Evolutionary conservation across 106 monocot genomes (phyloP), one percentile per base, ranked within the genome.

Genomic region (Triglochin maritima): DNA sequence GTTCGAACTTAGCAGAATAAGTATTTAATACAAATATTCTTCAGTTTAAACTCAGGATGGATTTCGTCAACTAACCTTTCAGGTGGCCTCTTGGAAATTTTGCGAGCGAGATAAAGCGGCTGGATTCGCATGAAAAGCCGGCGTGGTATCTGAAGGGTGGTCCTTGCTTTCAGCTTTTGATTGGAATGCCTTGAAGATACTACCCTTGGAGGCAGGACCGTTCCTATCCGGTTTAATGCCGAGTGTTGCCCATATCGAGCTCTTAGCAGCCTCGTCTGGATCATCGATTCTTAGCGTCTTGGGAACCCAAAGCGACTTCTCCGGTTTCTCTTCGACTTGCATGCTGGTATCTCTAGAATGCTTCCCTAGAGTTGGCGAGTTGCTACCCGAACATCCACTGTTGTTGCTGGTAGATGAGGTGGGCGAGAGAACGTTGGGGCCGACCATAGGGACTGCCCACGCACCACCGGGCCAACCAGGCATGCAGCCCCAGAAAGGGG

Each of bases 241-340:
- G 6, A 82, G 79, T 12, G 86, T 82, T 4, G 86, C 67, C 76
- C 82, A 86, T 62, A 86, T 82, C 41, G 86, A 86, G 60, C 82
- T 86, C 74, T 79, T 86, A 16, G 82, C 82, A 45, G 86, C 86
- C 47, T 68, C 86, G 52, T 74, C 81, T 9, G 79, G 82, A 61
- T 86, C 82, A 74, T 82, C 82, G 47, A 86, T 82, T 79, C 86
- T 79, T 64, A 86, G 63, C 5, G 86, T 86, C 60, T 86, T 86
- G 4, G 86, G 86, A 59, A 82, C 42, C 86, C 86, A 86, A 9
- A 86, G 17, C 5, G 74, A 73, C 46, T 74, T 78, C 68, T 77
- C 74, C 43, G 3, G n/a, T 63, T 57, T 75, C 15, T 78, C 70
- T 74, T 50, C 74, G 1, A 14, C 56, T 13, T 65, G 16, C 4